These are phyloP conservation scores for Turritis glabra DNA, from an alignment of 345 rosid species.

Conservation along the genomic window DNA sequence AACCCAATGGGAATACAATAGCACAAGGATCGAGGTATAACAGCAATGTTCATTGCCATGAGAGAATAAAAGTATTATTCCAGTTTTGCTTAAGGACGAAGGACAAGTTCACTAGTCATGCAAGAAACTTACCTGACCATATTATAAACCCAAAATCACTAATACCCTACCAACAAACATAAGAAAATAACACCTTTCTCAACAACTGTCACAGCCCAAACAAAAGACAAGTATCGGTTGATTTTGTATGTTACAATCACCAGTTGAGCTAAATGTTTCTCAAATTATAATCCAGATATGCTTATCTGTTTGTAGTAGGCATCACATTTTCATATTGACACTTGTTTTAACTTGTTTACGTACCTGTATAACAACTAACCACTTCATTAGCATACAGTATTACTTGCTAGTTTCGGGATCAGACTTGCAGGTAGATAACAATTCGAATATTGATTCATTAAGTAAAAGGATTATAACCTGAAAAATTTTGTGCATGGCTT, in stretches of 20 bases:
- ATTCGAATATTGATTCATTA: conserved; percentile 49
- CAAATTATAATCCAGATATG: conserved; percentile 14
- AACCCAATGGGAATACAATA: conserved; percentile 15
- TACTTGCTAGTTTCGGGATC: not conserved
- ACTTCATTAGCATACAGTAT: conserved; percentile 26
- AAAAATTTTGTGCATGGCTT: conserved; percentile 99
- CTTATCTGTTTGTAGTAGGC: not conserved
- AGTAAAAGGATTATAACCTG: conserved; percentile 87
- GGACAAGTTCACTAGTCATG: conserved; percentile 1
- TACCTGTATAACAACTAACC: conserved; percentile 38
- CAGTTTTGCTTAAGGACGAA: not conserved
- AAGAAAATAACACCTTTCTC: not conserved
- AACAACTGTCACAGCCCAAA: conserved; percentile 11
- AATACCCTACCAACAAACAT: conserved; percentile 22
- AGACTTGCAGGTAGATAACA: conserved; percentile 10
- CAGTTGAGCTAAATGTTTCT: conserved; percentile 4
- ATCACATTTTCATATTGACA: not conserved
- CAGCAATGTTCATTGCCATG: not conserved
- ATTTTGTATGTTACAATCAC: not conserved
- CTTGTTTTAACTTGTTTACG: not conserved
- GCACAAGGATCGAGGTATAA: not conserved
- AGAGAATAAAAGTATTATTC: not conserved
- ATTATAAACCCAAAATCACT: not conserved
- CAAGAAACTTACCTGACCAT: not conserved
- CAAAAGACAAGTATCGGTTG: conserved; percentile 18